Base-by-base conservation (phyloP, 2,329 filamentous ascomycete genomes). In the Periconia macrospinosa region DNA sequence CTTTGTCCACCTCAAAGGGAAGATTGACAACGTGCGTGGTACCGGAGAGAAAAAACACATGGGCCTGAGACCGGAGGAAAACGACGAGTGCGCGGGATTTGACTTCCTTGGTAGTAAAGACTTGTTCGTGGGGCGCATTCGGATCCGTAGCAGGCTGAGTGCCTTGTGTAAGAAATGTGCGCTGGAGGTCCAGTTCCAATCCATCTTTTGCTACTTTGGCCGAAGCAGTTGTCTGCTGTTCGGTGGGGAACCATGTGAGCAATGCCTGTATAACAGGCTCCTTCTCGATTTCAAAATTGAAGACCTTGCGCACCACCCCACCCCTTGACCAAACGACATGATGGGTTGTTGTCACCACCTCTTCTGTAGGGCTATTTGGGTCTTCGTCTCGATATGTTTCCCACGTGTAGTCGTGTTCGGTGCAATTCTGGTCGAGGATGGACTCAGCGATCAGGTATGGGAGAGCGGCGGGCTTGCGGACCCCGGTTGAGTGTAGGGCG, bases 301-400 rank as follows among this genome's bases (percentile, higher is more conserved):
- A 97, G 48, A 89, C 85, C 73, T 93, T 91, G 65, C 90, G 89
- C 57, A 97, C 88, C 53, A 93, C 81, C 53, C 89, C 89, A 45
- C 91, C 92, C 53, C 91, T 86, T 40, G 91, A 95, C 93, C 93
- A 99, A 53, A 97, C 83, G 13, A 95, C 92, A 63, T 87, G 87
- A 55, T 83, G 81, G 23, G 85, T 80, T 11, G 92, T 94, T 48
- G 86, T 86, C 20, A 96, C 77, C 14, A 97, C 76, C 74, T 97
- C 92, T 66, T 96, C 92, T 62, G 92, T 86, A 72, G 76, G 37
- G 68, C 77, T 63, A 14, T 76, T 69, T n/a, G 63, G 65, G n/a
- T 54, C 57, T 54, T 78, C 75, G 44, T 79, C 75, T 54, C 75
- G 75, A 53, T 80, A 80, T 35, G 87, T 86, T 33, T 90, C 83